Conservation (phyloP, 352 stramenopile genomes). For the Globisporangium nunn region DNA sequence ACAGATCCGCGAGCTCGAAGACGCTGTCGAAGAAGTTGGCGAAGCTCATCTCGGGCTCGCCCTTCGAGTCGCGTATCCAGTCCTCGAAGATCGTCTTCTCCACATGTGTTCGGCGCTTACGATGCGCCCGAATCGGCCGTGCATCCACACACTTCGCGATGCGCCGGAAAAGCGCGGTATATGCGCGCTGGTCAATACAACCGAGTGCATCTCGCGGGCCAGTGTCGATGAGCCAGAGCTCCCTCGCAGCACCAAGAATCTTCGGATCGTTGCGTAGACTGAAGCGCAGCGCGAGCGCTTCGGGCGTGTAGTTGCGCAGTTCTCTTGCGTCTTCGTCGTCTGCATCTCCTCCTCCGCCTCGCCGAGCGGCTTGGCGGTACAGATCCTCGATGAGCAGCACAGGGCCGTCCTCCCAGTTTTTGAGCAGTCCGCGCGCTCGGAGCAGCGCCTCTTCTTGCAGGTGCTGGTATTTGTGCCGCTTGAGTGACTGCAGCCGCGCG, state of each 20-base stretch:
- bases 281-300: constrained; percentile 55
- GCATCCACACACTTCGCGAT: constrained; percentile 47
- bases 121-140: constrained; percentile 17
- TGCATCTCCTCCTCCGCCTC: constrained; percentile 28
- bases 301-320: constrained; percentile 62
- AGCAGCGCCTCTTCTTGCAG: constrained; percentile 61
- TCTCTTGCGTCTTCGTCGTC: constrained; percentile 37
- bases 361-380: constrained; percentile 33
- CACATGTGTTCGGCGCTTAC: constrained; percentile 18
- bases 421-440: constrained; percentile 43
- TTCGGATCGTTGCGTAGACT: constrained; percentile 50
- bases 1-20: constrained; percentile 68
- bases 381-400: constrained; percentile 59
- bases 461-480: constrained; percentile 70
- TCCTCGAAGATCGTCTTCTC: constrained; percentile 50
- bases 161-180: constrained; percentile 46
- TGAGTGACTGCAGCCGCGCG: constrained; percentile 47
- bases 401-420: constrained; percentile 58
- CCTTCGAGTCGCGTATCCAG: constrained; percentile 56
- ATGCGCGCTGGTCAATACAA: constrained; percentile 51
- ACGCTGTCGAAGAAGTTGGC: constrained; percentile 66
- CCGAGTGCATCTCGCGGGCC: constrained; percentile 37
- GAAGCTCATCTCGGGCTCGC: constrained; percentile 50
- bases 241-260: constrained; percentile 36
- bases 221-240: constrained; percentile 56